Conservation (phyloP, 2,329 filamentous ascomycete species). For the Stachybotrys elegans region DNA sequence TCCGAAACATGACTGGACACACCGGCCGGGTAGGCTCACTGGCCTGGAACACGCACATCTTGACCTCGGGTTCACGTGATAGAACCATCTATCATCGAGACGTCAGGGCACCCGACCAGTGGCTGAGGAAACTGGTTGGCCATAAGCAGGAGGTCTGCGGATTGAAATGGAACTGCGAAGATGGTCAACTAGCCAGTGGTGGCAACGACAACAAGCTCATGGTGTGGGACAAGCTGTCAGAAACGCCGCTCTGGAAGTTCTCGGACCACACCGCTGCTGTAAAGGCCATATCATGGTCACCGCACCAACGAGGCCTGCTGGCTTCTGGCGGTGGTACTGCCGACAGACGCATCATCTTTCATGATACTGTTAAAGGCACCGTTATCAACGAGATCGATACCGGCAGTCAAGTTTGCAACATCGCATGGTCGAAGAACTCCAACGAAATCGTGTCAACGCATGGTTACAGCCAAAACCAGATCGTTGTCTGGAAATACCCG, state of each 20-base stretch:
- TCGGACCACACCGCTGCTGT: slow-evolving; percentile 93
- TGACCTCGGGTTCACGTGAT: slow-evolving; percentile 92
- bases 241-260: slow-evolving; percentile 89
- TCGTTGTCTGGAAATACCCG: slow-evolving; percentile 99
- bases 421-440: slow-evolving; percentile 95
- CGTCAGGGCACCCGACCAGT: slow-evolving; percentile 88
- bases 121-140: slow-evolving; percentile 77
- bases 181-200: slow-evolving; percentile 88
- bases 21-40: slow-evolving; percentile 88
- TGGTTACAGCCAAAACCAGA: slow-evolving; percentile 96
- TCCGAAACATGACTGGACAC: slow-evolving; percentile 96
- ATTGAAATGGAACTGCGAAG: slow-evolving; percentile 93
- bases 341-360: slow-evolving; percentile 94
- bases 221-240: slow-evolving; percentile 96
- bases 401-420: slow-evolving; percentile 96
- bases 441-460: slow-evolving; percentile 97
- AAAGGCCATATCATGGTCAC: slow-evolving; percentile 97
- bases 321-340: slow-evolving; percentile 94
- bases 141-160: slow-evolving; percentile 99
- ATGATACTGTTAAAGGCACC: slow-evolving; percentile 84
- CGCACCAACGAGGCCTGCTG: slow-evolving; percentile 89
- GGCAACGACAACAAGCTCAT: slow-evolving; percentile 99
- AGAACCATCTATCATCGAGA: slow-evolving; percentile 93
- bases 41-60: slow-evolving; percentile 96
- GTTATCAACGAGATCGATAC: slow-evolving; percentile 88